Conservation (phyloP, 257 asterid genomes). For the Solanum corneliomulleri region DNA sequence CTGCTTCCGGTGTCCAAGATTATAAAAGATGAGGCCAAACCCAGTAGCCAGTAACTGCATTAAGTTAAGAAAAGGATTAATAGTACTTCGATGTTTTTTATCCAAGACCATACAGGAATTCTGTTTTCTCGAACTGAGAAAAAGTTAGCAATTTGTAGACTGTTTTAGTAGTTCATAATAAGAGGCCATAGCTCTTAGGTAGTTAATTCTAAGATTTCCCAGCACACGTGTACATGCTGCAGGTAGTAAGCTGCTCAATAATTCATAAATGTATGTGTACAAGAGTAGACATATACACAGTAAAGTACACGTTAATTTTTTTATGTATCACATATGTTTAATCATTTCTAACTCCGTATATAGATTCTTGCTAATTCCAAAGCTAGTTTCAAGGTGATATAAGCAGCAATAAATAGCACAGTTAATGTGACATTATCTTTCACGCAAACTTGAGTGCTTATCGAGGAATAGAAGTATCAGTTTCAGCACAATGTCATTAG, state of each 20-base stretch:
- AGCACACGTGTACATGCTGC: background rate
- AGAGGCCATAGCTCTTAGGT: background rate
- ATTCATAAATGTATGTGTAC: background rate
- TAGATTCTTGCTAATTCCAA: background rate
- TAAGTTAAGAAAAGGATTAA: background rate
- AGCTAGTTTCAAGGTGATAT: background rate
- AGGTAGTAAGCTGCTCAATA: background rate
- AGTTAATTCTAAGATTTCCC: background rate
- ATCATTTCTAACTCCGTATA: background rate
- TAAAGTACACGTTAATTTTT: background rate
- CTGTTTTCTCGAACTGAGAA: background rate
- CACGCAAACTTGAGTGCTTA: background rate
- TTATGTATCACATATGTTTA: background rate
- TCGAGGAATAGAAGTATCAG: background rate
- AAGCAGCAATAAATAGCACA: background rate
- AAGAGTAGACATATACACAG: background rate
- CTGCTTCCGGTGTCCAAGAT: conserved; percentile 83
- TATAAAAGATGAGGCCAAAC: conserved; percentile 67
- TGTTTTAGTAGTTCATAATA: background rate
- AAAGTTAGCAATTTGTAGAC: background rate
- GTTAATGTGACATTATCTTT: background rate
- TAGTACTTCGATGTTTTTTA: background rate
- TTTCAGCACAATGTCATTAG: background rate
- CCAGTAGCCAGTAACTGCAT: conserved; percentile 82
- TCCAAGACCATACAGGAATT: background rate